phyloP scores from a whole-genome alignment of 352 stramenopile genomes.

The Pythium periplocum region DNA sequence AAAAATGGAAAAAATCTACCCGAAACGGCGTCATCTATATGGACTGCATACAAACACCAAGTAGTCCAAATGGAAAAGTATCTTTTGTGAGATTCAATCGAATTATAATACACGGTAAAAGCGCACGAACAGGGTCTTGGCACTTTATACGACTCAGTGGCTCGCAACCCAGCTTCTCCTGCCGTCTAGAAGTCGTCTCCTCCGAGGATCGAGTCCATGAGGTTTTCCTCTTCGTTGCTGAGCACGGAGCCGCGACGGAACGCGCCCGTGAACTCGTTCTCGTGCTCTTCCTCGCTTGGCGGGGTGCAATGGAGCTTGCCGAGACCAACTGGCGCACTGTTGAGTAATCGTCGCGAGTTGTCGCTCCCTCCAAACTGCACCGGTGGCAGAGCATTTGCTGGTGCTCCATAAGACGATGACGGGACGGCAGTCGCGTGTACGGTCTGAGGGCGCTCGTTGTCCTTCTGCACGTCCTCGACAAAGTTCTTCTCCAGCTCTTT shows the following conservation, averaged over 20 bases:
- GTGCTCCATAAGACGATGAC: neutral
- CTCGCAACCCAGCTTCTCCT: neutral
- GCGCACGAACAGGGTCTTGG: too few species aligned
- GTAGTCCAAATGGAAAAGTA: too few species aligned
- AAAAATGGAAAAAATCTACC: constrained; percentile 2
- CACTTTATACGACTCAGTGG: too few species aligned
- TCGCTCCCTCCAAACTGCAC: constrained; percentile 38
- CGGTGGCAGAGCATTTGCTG: constrained; percentile 24
- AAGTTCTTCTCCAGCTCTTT: constrained; percentile 86
- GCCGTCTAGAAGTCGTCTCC: constrained; percentile 19
- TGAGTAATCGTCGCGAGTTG: constrained; percentile 48
- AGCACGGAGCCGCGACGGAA: constrained; percentile 32
- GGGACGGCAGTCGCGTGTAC: constrained; percentile 35
- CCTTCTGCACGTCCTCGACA: constrained; percentile 43
- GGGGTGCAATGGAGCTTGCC: constrained; percentile 64
- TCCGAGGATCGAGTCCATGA: constrained; percentile 79
- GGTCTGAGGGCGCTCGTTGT: constrained; percentile 44
- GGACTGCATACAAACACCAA: too few species aligned
- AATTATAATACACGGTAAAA: constrained; percentile 5
- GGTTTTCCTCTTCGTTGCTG: constrained; percentile 76
- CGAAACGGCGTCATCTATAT: too few species aligned
- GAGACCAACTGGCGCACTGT: constrained; percentile 61
- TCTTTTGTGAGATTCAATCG: constrained; percentile 1
- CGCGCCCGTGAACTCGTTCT: constrained; percentile 6
- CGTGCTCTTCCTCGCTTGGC: constrained; percentile 16